Conservation (phyloP, 257 asterid species). For the Solanum sejunctum region DNA sequence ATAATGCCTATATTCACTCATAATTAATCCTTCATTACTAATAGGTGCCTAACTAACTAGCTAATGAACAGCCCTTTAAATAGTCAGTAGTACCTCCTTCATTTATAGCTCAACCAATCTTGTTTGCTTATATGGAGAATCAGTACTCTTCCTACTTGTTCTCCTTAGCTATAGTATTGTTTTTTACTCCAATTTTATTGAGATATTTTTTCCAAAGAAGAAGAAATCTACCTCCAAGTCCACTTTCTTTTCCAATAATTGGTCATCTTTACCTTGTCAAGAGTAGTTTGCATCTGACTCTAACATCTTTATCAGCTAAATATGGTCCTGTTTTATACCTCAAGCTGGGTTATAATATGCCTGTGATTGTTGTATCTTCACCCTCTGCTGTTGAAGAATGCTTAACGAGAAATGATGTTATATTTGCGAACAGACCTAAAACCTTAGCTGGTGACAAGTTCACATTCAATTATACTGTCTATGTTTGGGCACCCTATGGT, state of each 20-base stretch:
- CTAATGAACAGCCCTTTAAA: neutral
- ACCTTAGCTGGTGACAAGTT: slow-evolving; percentile 22
- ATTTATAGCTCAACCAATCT: neutral
- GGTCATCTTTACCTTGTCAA: neutral
- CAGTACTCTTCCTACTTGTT: neutral
- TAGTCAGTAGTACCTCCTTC: neutral
- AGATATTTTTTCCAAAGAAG: neutral
- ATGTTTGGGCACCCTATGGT: slow-evolving; percentile 25
- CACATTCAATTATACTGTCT: slow-evolving; percentile 19
- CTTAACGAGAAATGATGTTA: slow-evolving; percentile 21
- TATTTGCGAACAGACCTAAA: slow-evolving; percentile 34
- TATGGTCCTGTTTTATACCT: slow-evolving; percentile 38
- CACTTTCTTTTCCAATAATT: slow-evolving; percentile 33
- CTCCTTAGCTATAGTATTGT: neutral
- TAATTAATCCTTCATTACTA: too few species aligned
- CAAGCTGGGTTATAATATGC: slow-evolving; percentile 18
- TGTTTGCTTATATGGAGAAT: neutral
- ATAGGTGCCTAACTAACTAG: too few species aligned
- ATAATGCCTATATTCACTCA: too few species aligned
- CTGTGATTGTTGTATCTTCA: slow-evolving; percentile 33
- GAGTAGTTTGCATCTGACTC: neutral
- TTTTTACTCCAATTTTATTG: slow-evolving; percentile 2
- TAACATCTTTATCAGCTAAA: slow-evolving; percentile 9
- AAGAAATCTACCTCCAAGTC: slow-evolving; percentile 31
- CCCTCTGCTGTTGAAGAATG: slow-evolving; percentile 20